Percentiles rank a stretch among this genome's conserved stretches.
Evolutionary conservation across 768 basidiomycete genomes (phyloP).

Genomic region (Chalciporus chontae): DNA sequence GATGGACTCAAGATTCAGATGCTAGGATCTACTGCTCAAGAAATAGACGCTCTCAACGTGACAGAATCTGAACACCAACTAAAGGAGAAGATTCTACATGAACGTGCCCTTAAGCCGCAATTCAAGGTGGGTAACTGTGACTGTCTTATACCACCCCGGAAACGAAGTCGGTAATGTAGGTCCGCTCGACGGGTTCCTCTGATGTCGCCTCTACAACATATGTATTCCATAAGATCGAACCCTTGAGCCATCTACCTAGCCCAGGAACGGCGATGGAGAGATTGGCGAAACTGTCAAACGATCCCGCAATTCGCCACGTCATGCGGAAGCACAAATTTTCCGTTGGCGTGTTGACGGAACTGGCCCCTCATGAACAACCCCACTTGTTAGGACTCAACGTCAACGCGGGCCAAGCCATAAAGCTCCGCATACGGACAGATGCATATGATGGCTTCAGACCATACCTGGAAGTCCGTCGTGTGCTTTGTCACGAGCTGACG

Average conservation of each 20-base stretch:
- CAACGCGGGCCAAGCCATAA: conserved; percentile 59
- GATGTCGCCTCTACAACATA: conserved; percentile 41
- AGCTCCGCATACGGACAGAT: conserved; percentile 66
- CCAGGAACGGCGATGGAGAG: conserved; percentile 53
- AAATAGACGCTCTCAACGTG: conserved; percentile 51
- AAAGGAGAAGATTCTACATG: conserved; percentile 54
- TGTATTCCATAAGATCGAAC: conserved; percentile 61
- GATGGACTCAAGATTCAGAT: conserved; percentile 66
- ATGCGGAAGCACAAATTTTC: conserved; percentile 69
- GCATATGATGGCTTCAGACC: conserved; percentile 67
- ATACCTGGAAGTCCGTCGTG: conserved; percentile 61
- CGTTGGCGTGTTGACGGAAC: conserved; percentile 69
- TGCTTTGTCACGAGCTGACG: conserved; percentile 74
- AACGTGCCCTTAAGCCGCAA: conserved; percentile 54
- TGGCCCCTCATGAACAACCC: conserved; percentile 76
- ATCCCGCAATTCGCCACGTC: conserved; percentile 65
- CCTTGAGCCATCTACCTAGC: conserved; percentile 62
- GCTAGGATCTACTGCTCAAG: conserved; percentile 60
- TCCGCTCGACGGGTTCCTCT: conserved; percentile 53
- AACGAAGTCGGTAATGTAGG: conserved; percentile 30
- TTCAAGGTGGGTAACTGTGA: conserved; percentile 47
- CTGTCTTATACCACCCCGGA: neutral
- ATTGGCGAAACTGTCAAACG: conserved; percentile 58
- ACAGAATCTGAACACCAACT: conserved; percentile 57
- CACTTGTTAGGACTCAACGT: conserved; percentile 66